Base-by-base conservation (phyloP, 176 grass and related monocot genomes). In the Guadua angustifolia region DNA sequence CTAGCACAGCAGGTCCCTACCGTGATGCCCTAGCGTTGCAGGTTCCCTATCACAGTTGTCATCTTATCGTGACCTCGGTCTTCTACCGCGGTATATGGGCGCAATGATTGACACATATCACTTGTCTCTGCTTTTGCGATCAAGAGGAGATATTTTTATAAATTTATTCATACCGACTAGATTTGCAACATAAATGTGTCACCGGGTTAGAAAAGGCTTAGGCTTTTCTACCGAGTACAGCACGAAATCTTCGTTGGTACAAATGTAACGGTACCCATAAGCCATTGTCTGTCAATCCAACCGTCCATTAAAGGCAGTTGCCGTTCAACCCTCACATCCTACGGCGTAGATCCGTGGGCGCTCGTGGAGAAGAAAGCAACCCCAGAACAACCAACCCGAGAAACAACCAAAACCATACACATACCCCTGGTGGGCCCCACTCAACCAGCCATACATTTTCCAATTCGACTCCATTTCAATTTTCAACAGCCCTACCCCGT, bases 351-450 rank as follows among this genome's bases (percentile, higher is more conserved):
- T 76, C 78, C 24, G 45, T 71, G 36, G 17, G 33, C 44, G 77
- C 70, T 58, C 10, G 53, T 24, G 52, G 71, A 19, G 78, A 39
- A 36, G 88, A 83, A 77, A 90, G 83, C 79, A 83, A 90, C 79
- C 49, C 35, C 1, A 18, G 71, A 85, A 38, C 83, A 45, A 85
- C 87, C 76, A 49, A 2, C 26, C 51, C 5, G 17, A 66, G 4
- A 73, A 71, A 52, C 56, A 71, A 52, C 65, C 73, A 86, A 47
- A 86, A 47, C 45, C 72, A 29, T 36, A 65, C 72, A 75, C 45
- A 45, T 26, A 51, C 53, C 40, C 19, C 21, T 45, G 7, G 43
- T 13, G 44, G 71, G 74, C 1, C 73, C 79, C 84, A 52, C 83
- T 6, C 6, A 58, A 58, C 14, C 57, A 86, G 72, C 16, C 4